A percentile compares a stretch with the other conserved stretches of the same genome.
These are phyloP conservation scores for Helianthus tuberosus DNA, from an alignment of 129 eudicot genomes.

Conservation along the genomic window DNA sequence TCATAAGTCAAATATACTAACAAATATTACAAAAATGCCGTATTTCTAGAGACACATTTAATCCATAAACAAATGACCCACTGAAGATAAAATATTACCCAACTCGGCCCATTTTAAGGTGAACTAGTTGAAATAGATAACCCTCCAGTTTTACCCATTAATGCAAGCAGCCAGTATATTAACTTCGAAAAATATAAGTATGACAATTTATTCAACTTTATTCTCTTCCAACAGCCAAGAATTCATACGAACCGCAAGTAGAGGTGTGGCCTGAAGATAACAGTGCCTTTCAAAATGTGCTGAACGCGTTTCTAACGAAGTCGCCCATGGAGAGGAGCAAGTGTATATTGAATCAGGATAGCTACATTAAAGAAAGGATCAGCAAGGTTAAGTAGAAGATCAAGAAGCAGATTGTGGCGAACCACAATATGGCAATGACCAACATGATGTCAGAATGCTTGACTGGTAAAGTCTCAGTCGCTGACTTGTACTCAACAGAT, in stretches of 20 bases:
- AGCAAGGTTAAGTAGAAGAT: conserved; percentile 17
- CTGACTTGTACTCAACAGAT: not conserved
- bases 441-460: conserved; percentile 30
- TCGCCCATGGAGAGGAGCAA: conserved; percentile 17
- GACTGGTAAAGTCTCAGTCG: not conserved
- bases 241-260: not conserved
- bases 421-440: not conserved
- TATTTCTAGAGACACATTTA: too few species aligned
- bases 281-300: conserved; percentile 14
- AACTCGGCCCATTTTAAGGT: too few species aligned
- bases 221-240: too few species aligned
- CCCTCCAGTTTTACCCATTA: too few species aligned
- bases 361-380: conserved; percentile 23
- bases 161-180: too few species aligned
- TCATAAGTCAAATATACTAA: too few species aligned
- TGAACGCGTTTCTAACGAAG: conserved; percentile 10
- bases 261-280: conserved; percentile 40
- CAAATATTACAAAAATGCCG: too few species aligned
- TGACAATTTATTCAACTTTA: too few species aligned
- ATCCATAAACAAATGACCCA: too few species aligned
- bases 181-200: too few species aligned
- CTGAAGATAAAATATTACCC: too few species aligned
- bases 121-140: too few species aligned
- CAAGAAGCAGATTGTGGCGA: conserved; percentile 11
- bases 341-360: conserved; percentile 30